These are phyloP conservation scores for Cryptosporidium canis DNA, from an alignment of 169 alveolate genomes.

Conservation along the genomic window DNA sequence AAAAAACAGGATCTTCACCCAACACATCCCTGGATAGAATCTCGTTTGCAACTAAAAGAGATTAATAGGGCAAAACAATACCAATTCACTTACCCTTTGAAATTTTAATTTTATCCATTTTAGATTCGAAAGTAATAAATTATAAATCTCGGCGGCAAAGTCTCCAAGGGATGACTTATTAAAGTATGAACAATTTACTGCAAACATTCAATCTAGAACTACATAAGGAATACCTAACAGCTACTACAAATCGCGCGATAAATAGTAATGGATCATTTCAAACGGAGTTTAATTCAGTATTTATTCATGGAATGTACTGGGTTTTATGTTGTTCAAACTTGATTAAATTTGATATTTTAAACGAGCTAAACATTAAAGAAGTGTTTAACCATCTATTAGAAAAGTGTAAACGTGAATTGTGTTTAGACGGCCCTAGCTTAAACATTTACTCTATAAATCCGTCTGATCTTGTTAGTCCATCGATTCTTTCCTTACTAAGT, in stretches of 20 bases:
- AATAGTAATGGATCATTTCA: neutral
- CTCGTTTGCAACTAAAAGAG: slow-evolving; percentile 24
- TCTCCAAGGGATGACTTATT: neutral
- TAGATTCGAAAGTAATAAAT: neutral
- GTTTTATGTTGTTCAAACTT: slow-evolving; percentile 6
- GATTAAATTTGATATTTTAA: neutral
- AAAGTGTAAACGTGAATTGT: slow-evolving; percentile 8
- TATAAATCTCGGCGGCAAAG: neutral
- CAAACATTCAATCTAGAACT: slow-evolving; percentile 5
- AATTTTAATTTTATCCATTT: neutral
- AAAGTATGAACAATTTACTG: neutral
- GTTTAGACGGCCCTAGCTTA: neutral
- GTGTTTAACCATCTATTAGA: neutral
- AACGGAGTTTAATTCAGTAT: slow-evolving; percentile 30
- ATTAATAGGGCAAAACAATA: neutral
- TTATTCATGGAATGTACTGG: slow-evolving; percentile 52
- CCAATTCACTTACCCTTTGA: slow-evolving; percentile 7
- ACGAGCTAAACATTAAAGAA: neutral
- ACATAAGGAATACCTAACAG: slow-evolving; percentile 9
- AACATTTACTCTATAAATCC: slow-evolving; percentile 23
- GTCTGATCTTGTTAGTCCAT: neutral
- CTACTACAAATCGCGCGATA: neutral
- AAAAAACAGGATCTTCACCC: slow-evolving; percentile 36
- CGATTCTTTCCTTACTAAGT: slow-evolving; percentile 45
- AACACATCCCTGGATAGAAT: slow-evolving; percentile 21